Base-by-base conservation (phyloP, 257 asterid species). In the Gardenia jasminoides region DNA sequence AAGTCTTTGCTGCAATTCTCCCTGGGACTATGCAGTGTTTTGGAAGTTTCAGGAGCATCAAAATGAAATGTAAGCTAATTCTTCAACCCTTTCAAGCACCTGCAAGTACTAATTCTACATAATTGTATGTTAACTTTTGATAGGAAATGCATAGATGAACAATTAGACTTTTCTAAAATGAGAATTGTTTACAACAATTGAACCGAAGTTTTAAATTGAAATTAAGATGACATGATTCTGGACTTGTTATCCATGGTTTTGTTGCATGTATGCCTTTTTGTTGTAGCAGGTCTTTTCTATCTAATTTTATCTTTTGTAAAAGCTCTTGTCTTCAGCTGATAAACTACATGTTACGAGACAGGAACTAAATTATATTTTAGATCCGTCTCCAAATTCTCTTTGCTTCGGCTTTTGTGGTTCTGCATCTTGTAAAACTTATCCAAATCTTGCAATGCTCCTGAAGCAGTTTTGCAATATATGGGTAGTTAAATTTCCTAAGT, bases 1-100 rank as follows among this genome's bases (percentile, higher is more conserved):
- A 84, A 79, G 90, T 78, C 88, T 93, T 80, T 93, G 99, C 91
- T 84, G 85, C 85, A 76, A 90, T 79, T 91, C 98, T 82, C 94
- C 90, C 30, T 93, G 99, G 99, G 89, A 87, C 84, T 93, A 95
- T 81, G 98, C 98, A 43, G 93, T 91, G 74, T 91, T 95, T 85
- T 95, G 99, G 99, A 95, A 88, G 89, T 87, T 87, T 78, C 89
- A 89, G 87, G 82, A 84, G 82, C 90, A 86, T 77, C 83, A 76
- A 44, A 76, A 71, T 61, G 88, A 87, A 80, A 80, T 78, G 99
- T 95, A 89, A 90, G 98, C 85, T 73, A 33, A 76, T 72, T 82
- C 67, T 48, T 67, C 28, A 69, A 54, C 75, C 52, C 13, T 75
- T 52, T 19, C 67, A 56, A n/a, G 28, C 46, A 9, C 12, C 17